Percentiles rank a stretch among this genome's conserved stretches.
Conservation (phyloP, 352 stramenopile species). For the Pseudoperonospora humuli region DNA sequence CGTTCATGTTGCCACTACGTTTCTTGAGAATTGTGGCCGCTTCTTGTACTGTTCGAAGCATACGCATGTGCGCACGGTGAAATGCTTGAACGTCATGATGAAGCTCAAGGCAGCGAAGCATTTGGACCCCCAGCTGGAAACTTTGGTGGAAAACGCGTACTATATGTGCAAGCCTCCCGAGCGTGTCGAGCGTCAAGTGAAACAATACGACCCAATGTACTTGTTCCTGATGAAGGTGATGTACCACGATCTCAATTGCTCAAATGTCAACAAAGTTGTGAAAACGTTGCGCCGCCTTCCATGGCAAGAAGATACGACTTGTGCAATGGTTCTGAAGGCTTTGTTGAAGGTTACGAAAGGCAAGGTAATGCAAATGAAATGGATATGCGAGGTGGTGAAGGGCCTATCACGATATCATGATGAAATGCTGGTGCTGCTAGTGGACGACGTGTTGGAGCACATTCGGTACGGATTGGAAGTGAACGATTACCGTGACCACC, state of each 20-base stretch:
- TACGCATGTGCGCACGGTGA: conserved; percentile 85
- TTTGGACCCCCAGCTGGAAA: conserved; percentile 80
- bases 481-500: conserved; percentile 88
- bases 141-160: conserved; percentile 88
- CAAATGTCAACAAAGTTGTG: conserved; percentile 87
- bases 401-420: conserved; percentile 82
- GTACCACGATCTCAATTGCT: conserved; percentile 70
- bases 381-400: conserved; percentile 85
- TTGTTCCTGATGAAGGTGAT: conserved; percentile 87
- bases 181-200: conserved; percentile 63
- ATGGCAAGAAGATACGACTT: conserved; percentile 70
- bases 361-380: conserved; percentile 84
- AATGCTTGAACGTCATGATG: conserved; percentile 93
- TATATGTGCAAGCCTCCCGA: conserved; percentile 89
- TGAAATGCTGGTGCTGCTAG: conserved; percentile 82
- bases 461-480: conserved; percentile 87
- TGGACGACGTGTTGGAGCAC: conserved; percentile 91
- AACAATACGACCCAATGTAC: conserved; percentile 88
- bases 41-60: conserved; percentile 95
- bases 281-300: conserved; percentile 91
- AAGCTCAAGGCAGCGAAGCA: conserved; percentile 92
- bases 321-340: conserved; percentile 81
- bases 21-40: conserved; percentile 94
- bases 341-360: conserved; percentile 90
- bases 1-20: conserved; percentile 92